These are phyloP conservation scores for Aspergillus sclerotioniger DNA, from an alignment of 495 filamentous ascomycete genomes.

Conservation along the genomic window DNA sequence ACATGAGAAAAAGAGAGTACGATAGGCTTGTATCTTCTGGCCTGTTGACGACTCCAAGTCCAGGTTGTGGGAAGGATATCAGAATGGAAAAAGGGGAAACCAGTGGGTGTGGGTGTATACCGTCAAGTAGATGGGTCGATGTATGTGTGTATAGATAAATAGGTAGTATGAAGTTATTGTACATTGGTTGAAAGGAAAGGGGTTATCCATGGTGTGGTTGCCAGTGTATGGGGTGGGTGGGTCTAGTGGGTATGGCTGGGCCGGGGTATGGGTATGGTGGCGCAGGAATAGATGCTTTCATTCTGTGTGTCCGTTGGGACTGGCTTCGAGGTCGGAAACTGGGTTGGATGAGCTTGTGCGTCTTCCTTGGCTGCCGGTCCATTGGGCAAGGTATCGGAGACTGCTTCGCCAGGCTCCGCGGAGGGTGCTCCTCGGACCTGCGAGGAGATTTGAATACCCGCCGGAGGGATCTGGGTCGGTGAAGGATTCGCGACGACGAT, in stretches of 20 bases:
- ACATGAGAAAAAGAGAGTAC: not conserved
- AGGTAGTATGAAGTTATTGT: constrained; percentile 8
- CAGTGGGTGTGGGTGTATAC: not conserved
- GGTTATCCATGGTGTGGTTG: not conserved
- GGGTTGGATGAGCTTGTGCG: not conserved
- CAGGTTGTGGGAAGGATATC: not conserved
- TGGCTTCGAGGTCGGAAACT: constrained; percentile 13
- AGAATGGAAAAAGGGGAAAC: not conserved
- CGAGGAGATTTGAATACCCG: constrained; percentile 21
- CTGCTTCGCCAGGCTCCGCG: constrained; percentile 28
- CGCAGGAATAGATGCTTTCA: not conserved
- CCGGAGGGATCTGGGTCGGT: not conserved
- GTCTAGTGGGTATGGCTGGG: not conserved
- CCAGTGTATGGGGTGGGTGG: not conserved
- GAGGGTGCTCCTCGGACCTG: constrained; percentile 34
- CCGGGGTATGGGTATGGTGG: too few relatives aligned
- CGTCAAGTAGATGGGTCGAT: not conserved
- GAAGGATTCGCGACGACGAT: not conserved
- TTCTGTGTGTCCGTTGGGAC: constrained; percentile 1
- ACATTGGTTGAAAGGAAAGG: constrained; percentile 3
- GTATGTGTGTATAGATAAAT: not conserved
- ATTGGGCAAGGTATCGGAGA: constrained; percentile 27
- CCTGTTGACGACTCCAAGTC: not conserved
- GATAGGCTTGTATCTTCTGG: too few relatives aligned
- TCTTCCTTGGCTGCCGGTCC: constrained; percentile 25